Base-by-base conservation (phyloP, 495 filamentous ascomycete species). In the Penicillium paxilli region DNA sequence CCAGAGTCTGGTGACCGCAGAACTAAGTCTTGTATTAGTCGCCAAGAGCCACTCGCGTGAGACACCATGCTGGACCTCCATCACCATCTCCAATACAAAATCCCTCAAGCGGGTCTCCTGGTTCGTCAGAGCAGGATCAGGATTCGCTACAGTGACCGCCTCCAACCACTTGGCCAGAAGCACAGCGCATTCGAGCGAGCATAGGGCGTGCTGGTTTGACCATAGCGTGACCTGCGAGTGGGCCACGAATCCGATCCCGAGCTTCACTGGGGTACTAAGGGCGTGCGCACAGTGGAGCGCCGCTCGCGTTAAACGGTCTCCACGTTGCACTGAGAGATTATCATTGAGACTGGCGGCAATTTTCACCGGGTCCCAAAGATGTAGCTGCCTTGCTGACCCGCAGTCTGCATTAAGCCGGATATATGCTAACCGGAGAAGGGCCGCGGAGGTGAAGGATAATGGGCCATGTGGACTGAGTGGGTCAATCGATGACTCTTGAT, bases 171-270 rank as follows among this genome's bases (percentile, higher is more conserved):
- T 80, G 25, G 73, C 74, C 10, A 90, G 68, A 1, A 90, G 75
- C 9, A 88, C 81, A 12, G 86, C 87, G 52, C 86, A 90, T 64
- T 90, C 87, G 0, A 89, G 73, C 33, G 86, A 87, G 58, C 82
- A 86, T 6, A 90, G 62, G 2, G 83, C 83, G 57, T 90, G 84
- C 55, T 90, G 86, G 57, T 88, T 86, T 22, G 84, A 87, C 87
- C 87, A 90, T 44, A 85, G 79, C 5, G 81, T 75, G 3, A 83
- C 85, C 55, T 88, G 86, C 1, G 83, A 87, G 56, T 81, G 82
- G 7, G 87, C 85, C 10, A 90, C 85, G 54, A 85, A 86, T 26
- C 81, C 83, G 25, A 89, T 84, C 0, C 87, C 86, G 21, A 84
- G 68, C 58, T 86, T 88, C 44, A 90, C 82, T 0, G 87, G 78